phyloP scores from a whole-genome alignment of 2,329 filamentous ascomycete species.

The Neofusicoccum sp. region DNA sequence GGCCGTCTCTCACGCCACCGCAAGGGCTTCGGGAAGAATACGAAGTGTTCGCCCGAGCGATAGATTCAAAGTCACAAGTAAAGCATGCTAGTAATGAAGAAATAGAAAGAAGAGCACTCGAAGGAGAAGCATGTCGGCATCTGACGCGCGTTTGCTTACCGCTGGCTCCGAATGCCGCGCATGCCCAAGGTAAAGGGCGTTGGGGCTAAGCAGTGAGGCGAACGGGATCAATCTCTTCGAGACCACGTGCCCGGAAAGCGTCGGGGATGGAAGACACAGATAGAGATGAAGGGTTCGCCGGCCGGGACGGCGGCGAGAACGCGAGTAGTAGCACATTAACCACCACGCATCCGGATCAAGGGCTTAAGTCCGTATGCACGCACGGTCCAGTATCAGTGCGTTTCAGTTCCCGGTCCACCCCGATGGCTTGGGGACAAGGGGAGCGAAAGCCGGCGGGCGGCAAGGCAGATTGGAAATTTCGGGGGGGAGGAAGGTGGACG shows the following conservation, averaged over 20 bases:
- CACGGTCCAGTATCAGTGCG: slow-evolving; percentile 12
- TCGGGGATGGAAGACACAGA: background rate
- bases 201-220: background rate
- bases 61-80: slow-evolving; percentile 1
- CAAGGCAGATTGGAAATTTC: slow-evolving; percentile 14
- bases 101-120: background rate
- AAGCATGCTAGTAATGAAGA: slow-evolving; percentile 4
- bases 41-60: background rate
- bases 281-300: slow-evolving; percentile 10
- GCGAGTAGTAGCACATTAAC: slow-evolving; percentile 9
- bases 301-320: slow-evolving; percentile 4
- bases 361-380: slow-evolving; percentile 18
- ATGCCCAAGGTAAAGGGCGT: background rate
- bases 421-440: slow-evolving; percentile 10
- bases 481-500: background rate
- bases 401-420: slow-evolving; percentile 11
- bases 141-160: background rate
- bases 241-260: background rate
- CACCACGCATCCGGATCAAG: background rate
- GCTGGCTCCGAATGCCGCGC: background rate
- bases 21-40: background rate
- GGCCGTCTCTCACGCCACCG: background rate
- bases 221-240: slow-evolving; percentile 2
- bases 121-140: background rate
- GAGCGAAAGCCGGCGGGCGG: background rate